A percentile compares a stretch with the other conserved stretches of the same genome.
Evolutionary conservation across 495 filamentous ascomycete species (phyloP).

Genomic region (Penicillium waksmanii): DNA sequence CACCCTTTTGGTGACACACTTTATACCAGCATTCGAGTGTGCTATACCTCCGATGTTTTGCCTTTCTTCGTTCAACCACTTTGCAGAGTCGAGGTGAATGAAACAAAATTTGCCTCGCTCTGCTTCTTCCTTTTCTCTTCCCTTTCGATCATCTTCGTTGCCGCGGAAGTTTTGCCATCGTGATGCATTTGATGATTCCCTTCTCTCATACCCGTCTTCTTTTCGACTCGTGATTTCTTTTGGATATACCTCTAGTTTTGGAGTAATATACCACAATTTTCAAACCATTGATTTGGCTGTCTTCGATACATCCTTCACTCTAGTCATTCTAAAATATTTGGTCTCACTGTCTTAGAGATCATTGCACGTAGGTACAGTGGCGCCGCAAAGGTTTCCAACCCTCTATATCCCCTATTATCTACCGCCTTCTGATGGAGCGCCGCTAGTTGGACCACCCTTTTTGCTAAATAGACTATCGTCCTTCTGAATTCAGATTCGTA

Average conservation of each 20-base stretch:
- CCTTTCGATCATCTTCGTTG: slow-evolving; percentile 1
- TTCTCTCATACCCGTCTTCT: slow-evolving; percentile 19
- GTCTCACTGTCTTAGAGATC: too few species aligned
- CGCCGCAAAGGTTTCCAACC: too few species aligned
- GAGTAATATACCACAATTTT: slow-evolving; percentile 9
- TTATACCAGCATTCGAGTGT: slow-evolving; percentile 12
- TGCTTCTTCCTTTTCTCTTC: slow-evolving; percentile 14
- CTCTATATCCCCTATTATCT: too few species aligned
- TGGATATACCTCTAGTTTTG: slow-evolving; percentile 13
- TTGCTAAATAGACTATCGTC: too few species aligned
- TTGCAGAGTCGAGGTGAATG: not conserved
- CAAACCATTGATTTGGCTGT: not conserved
- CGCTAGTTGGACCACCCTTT: too few species aligned
- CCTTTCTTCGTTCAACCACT: slow-evolving; percentile 6
- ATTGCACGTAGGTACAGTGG: too few species aligned
- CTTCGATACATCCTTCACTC: too few species aligned
- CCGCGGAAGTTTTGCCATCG: slow-evolving; percentile 1
- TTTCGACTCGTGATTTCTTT: not conserved
- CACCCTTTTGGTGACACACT: slow-evolving; percentile 3
- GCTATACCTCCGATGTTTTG: not conserved
- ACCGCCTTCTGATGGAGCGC: too few species aligned
- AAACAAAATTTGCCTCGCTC: not conserved
- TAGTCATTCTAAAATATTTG: too few species aligned
- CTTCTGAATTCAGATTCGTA: too few species aligned
- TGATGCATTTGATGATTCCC: slow-evolving; percentile 24